Evolutionary conservation across 1,284 basidiomycete species (phyloP), one percentile per base, ranked within the genome.

Genomic region (Malassezia brasiliensis): DNA sequence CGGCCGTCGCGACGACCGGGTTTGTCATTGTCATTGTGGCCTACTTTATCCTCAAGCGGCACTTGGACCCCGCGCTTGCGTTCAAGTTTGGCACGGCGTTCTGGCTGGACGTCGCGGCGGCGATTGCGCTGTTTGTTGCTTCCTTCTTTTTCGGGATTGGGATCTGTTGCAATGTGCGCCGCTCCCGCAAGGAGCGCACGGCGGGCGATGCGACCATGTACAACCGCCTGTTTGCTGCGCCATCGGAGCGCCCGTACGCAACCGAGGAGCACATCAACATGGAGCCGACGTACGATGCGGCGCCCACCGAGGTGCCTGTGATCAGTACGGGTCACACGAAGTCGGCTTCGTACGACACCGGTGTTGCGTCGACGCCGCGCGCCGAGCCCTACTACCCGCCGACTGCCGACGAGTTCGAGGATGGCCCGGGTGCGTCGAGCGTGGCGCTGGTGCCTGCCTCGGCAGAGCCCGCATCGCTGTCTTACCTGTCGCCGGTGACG

Each of bases 11-110:
- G 2, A 44, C 41, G 9, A 25, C 38, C 12, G 55, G 32, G 8
- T 52, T 57, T 46, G 55, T 36, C 8, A 48, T 57, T 14, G 30
- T 57, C 15, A 44, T 52, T 30, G 50, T 22, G 19, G 10, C 49
- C 1, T 57, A 48, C 35, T 48, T 42, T 40, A 22, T 10, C 14
- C 12, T 39, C 8, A 36, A 45, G 45, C 17, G 39, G 14, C 25
- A 48, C 28, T 25, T 47, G 10, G 10, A 17, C 20, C 19, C 25
- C 32, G 34, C 17, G 15, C 32, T 30, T 17, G 41, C 12, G 50
- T 52, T 30, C 14, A 20, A 17, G 19, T 52, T 37, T 19, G 55
- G 55, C 30, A 38, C 34, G 19, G 44, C 50, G 17, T 50, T 57
- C 39, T 48, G 44, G 38, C 34, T 57, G 14, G 38, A 38, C 8